A percentile compares a stretch with the other conserved stretches of the same genome.
Evolutionary conservation across 352 stramenopile species (phyloP).

Genomic region (Pythium periplocum): DNA sequence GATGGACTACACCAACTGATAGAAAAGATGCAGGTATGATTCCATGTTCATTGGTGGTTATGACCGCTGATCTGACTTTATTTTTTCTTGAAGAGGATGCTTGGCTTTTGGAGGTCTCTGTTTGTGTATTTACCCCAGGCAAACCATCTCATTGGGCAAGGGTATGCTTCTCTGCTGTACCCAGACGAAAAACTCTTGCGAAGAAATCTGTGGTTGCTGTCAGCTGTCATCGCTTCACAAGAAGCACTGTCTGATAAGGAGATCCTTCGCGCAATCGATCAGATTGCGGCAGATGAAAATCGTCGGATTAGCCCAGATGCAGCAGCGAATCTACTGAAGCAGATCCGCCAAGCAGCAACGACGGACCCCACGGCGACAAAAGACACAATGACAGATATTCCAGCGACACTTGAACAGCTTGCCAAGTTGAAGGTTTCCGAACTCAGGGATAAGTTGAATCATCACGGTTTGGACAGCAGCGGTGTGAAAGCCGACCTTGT

Average conservation of each 20-base stretch:
- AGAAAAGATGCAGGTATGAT: constrained; percentile 45
- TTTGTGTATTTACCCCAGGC: constrained; percentile 4
- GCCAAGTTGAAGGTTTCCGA: neutral
- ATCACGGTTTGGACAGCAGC: neutral
- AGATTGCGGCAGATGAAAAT: constrained; percentile 17
- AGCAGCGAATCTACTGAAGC: too few species aligned
- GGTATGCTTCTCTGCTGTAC: neutral
- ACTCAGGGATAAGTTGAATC: neutral
- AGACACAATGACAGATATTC: neutral
- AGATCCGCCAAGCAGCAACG: too few species aligned
- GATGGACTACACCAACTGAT: constrained; percentile 33
- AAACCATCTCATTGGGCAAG: constrained; percentile 1
- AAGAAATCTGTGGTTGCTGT: constrained; percentile 10
- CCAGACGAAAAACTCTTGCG: neutral
- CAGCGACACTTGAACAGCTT: neutral
- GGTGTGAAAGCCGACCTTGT: constrained; percentile 1
- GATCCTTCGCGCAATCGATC: constrained; percentile 12
- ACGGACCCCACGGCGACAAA: neutral
- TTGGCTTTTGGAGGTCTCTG: constrained; percentile 18
- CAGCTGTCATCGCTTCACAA: constrained; percentile 3
- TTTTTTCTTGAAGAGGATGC: neutral
- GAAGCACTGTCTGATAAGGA: constrained; percentile 8
- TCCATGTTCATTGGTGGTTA: neutral
- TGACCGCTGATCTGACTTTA: constrained; percentile 3
- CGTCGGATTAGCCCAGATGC: neutral